Evolutionary conservation across 495 filamentous ascomycete species (phyloP).

Genomic region (Sordaria brevicollis): DNA sequence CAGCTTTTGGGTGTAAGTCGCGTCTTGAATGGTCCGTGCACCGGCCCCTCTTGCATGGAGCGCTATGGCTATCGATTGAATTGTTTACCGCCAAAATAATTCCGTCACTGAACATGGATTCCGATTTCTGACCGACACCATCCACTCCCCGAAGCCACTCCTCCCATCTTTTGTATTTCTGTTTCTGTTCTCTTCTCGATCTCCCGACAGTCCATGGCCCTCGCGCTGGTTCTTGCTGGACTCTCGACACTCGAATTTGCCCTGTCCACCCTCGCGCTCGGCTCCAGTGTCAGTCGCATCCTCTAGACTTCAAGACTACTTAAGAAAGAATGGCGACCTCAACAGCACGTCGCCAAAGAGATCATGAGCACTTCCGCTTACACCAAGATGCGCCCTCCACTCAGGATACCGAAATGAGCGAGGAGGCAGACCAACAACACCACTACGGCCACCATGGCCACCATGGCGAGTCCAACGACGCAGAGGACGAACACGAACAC

Average conservation of each 20-base stretch:
- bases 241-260: neutral
- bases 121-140: neutral
- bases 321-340: slow-evolving; percentile 10
- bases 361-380: slow-evolving; percentile 27
- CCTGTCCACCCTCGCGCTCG: neutral
- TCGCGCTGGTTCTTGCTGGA: neutral
- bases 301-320: neutral
- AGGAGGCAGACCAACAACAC: slow-evolving; percentile 20
- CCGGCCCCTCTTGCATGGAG: neutral
- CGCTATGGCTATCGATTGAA: neutral
- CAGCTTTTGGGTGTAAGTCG: neutral
- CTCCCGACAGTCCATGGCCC: neutral
- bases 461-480: slow-evolving; percentile 2
- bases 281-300: slow-evolving; percentile 1
- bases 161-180: neutral
- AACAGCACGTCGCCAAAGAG: slow-evolving; percentile 11
- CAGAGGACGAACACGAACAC: slow-evolving; percentile 1
- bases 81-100: slow-evolving; percentile 2
- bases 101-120: neutral
- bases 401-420: slow-evolving; percentile 25
- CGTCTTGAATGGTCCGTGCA: neutral
- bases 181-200: neutral
- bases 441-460: neutral
- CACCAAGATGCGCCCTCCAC: slow-evolving; percentile 29
- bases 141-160: neutral